Evolutionary conservation across 192 early-diverging fungal species (phyloP), one percentile per base, ranked within the genome.

Genomic region (Umbelopsis vinacea): DNA sequence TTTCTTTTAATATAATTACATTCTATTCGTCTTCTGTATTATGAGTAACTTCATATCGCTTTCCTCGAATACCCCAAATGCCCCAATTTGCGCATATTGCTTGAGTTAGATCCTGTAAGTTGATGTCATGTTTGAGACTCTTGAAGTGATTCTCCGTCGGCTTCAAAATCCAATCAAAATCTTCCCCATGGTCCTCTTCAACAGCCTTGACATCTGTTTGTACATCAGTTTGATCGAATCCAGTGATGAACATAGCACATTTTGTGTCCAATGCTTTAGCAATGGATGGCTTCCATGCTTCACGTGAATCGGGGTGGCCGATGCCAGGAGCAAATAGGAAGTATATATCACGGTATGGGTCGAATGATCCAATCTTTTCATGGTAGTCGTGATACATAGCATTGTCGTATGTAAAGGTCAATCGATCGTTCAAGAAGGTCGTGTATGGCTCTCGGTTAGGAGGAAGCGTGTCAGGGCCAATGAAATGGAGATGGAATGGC

Each of bases 261-360:
- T 94, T 91, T 15, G 92, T 92, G 70, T 89, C 86, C 23, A 92
- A 76, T 70, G 89, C 77, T 74, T 87, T 84, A 52, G 86, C 84
- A 14, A 92, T 74, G 24, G 89, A 88, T 7, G 88, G 85, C 68
- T 83, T 84, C 92, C 92, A 94, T 22, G 81, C 81, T 10, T 82
- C 78, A 69, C 87, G 87, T 35, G 85, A 86, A 6, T 76, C 46
- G 10, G 84, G 85, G 45, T 92, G 91, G 6, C 84, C 89, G 21
- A 92, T 79, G 33, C 91, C 92, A 10, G 92, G 92, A 22, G 88
- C 89, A 77, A 94, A 94, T 67, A 94, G 66, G 74, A 94, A 94
- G 74, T 91, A 94, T 8, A 92, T 75, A 68, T 92, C 91, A 15
- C 85, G 88, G 54, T 91, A 94, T 53, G 92, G 91, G 72, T 94